Base-by-base conservation (phyloP, 108 stramenopile genomes). In the Cyclostephanos tholiformis region DNA sequence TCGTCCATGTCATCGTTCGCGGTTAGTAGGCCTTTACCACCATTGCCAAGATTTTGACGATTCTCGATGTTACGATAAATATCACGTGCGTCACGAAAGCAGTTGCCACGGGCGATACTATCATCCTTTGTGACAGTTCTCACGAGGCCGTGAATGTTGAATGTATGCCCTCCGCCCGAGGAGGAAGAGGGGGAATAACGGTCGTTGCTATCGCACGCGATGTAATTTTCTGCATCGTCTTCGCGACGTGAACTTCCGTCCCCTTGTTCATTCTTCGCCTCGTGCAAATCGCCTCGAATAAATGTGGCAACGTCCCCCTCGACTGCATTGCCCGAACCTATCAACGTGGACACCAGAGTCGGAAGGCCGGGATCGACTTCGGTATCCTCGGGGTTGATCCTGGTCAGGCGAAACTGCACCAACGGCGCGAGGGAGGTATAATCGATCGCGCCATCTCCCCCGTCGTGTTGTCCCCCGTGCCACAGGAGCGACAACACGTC, bases 401-500 rank as follows among this genome's bases (percentile, higher is more conserved):
- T 51, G 0, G 36, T 8, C 22, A 72, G 27, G 6, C 71, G 71
- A 63, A 62, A 72, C 39, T 72, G 60, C 38, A 63, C 52, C 51
- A 72, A 53, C 39, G 71, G 71, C 43, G 39, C 36, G 38, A 29
- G 23, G 0, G 30, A 63, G 17, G 71, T 26, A 51, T 44, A 22
- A 35, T 26, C 26, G 16, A 20, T 48, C 4, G 10, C 48, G 11
- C 29, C 49, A 32, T 29, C 52, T 35, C 35, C 59, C 1, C 59
- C 10, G 29, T 32, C 16, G 13, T 17, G 8, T 16, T 35, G 25
- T 6, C 1, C 56, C 9, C 38, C 11, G 52, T 59, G 52, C 71
- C 71, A 72, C n/a, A 59, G 44, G 7, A 72, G 58, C 6, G 71
- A 72, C 27, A 72, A 2, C 12, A 72, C 6, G 48, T 72, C 71